These are phyloP conservation scores for Penicillium chermesinum DNA, from an alignment of 495 filamentous ascomycete species.

Conservation along the genomic window DNA sequence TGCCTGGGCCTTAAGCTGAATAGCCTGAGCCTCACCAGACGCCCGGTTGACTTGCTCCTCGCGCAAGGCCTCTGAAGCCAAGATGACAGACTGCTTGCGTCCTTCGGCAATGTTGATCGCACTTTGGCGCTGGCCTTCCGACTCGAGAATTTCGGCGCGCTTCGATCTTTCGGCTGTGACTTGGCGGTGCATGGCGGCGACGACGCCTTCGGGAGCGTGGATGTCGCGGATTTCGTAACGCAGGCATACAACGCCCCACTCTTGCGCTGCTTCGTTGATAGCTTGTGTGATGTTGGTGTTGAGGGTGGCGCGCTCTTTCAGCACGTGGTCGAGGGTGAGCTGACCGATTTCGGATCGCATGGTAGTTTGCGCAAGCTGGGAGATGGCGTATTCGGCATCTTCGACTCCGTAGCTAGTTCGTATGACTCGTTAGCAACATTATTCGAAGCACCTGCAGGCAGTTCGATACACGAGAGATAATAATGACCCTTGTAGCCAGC, in stretches of 20 bases:
- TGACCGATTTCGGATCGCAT: conserved; percentile 99
- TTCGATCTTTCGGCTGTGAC: conserved; percentile 96
- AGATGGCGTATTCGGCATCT: conserved; percentile 98
- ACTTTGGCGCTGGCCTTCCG: conserved; percentile 89
- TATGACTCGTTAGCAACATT: conserved; percentile 8
- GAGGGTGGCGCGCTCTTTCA: conserved; percentile 91
- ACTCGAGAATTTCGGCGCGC: conserved; percentile 94
- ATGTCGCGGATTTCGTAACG: conserved; percentile 98
- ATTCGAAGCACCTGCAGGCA: not conserved
- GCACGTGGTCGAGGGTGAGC: conserved; percentile 90
- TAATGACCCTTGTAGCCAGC: no score
- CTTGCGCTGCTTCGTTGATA: conserved; percentile 95
- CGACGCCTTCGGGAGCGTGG: conserved; percentile 87
- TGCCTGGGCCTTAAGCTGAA: conserved; percentile 75
- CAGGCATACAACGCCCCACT: conserved; percentile 93
- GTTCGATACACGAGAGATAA: no score
- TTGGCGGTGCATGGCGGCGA: conserved; percentile 95
- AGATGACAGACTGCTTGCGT: conserved; percentile 88
- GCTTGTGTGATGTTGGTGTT: conserved; percentile 97
- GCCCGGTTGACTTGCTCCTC: conserved; percentile 91
- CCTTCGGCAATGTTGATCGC: conserved; percentile 99
- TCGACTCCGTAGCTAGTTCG: conserved; percentile 83
- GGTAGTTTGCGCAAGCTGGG: conserved; percentile 94
- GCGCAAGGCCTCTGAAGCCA: conserved; percentile 88
- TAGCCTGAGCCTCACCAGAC: conserved; percentile 87